Percentiles rank a stretch among this genome's conserved stretches.
These are phyloP conservation scores for Fusarium redolens DNA, from an alignment of 2,329 filamentous ascomycete genomes.

Conservation along the genomic window DNA sequence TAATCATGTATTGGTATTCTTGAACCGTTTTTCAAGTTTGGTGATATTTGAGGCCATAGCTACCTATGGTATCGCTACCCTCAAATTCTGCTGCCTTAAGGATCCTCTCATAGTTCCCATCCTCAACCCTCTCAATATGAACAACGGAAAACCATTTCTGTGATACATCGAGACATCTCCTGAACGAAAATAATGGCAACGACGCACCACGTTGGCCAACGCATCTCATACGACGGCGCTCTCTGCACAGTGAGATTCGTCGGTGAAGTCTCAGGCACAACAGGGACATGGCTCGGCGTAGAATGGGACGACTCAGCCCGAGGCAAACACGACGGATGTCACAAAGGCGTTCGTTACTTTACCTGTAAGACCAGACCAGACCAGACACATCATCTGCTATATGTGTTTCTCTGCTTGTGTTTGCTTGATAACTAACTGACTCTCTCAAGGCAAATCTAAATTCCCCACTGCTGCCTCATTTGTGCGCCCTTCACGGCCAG, in stretches of 20 bases:
- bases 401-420: neutral
- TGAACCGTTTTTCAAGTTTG: neutral
- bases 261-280: slow-evolving; percentile 79
- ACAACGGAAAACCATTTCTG: neutral
- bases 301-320: slow-evolving; percentile 93
- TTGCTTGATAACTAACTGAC: slow-evolving; percentile 1
- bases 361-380: slow-evolving; percentile 66
- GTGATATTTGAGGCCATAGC: neutral
- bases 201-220: slow-evolving; percentile 70
- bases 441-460: slow-evolving; percentile 64
- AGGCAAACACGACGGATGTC: slow-evolving; percentile 90
- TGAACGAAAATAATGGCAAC: slow-evolving; percentile 50
- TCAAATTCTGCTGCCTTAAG: slow-evolving; percentile 33
- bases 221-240: slow-evolving; percentile 81
- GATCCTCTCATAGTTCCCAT: neutral
- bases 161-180: neutral
- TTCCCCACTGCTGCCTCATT: slow-evolving; percentile 84
- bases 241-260: slow-evolving; percentile 88
- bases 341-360: slow-evolving; percentile 85
- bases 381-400: neutral
- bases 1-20: neutral
- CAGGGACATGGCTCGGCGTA: slow-evolving; percentile 88
- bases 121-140: neutral
- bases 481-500: slow-evolving; percentile 78
- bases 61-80: neutral